A percentile compares a stretch with the other conserved stretches of the same genome.
Conservation (phyloP, 78 protist species). For the Guillardia theta region DNA sequence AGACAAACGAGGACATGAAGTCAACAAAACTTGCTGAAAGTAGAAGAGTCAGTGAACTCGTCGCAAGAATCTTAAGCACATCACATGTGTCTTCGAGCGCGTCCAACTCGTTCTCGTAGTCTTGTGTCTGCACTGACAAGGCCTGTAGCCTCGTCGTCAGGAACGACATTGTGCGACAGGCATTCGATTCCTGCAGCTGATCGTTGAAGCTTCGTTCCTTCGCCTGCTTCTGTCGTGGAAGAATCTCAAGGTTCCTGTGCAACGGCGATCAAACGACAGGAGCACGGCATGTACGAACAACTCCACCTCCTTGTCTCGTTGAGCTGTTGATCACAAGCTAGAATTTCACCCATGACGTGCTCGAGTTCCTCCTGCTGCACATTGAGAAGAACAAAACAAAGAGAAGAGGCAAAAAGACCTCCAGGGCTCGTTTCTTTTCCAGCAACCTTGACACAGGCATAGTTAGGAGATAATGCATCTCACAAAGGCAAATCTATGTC, state of each 20-base stretch:
- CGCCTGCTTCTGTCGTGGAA: neutral
- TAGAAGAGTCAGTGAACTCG: neutral
- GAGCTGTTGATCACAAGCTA: neutral
- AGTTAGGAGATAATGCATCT: too few relatives aligned
- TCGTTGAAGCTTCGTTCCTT: neutral
- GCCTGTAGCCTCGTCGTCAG: neutral
- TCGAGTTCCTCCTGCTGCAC: neutral
- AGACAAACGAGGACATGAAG: neutral
- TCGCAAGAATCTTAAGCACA: neutral
- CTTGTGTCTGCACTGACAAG: neutral
- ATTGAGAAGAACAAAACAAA: too few relatives aligned
- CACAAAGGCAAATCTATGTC: too few relatives aligned
- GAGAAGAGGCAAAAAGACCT: too few relatives aligned
- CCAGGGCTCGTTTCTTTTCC: neutral
- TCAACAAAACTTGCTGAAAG: neutral
- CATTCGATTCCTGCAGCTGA: neutral
- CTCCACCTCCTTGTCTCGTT: neutral
- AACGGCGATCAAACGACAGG: neutral
- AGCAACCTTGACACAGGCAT: too few relatives aligned
- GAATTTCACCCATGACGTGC: neutral
- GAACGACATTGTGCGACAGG: too few relatives aligned
- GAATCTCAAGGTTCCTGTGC: neutral
- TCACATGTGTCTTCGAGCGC: neutral
- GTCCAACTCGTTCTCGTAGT: neutral
- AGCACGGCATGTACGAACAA: neutral